A percentile compares a stretch with the other conserved stretches of the same genome.
These are phyloP conservation scores for Aspergillus luchuensis DNA, from an alignment of 2,329 filamentous ascomycete species.

Conservation along the genomic window DNA sequence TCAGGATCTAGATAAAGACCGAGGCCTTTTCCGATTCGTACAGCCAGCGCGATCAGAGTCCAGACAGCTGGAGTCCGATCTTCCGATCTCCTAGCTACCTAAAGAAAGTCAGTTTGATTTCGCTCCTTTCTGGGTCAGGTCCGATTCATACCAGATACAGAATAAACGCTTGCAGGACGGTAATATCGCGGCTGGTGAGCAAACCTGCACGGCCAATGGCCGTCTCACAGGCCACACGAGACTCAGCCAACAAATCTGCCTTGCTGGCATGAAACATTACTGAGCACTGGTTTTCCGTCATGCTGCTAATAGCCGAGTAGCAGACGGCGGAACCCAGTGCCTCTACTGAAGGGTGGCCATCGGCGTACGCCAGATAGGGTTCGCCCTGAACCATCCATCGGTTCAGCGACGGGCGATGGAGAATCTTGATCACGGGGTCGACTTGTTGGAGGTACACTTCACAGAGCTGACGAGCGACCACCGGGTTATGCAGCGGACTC, in stretches of 20 bases:
- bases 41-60: conserved; percentile 33
- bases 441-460: conserved; percentile 22
- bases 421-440: conserved; percentile 24
- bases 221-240: no score
- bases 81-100: background rate
- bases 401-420: conserved; percentile 24
- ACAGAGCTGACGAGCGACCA: conserved; percentile 9
- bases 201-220: conserved; percentile 21
- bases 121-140: no score
- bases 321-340: conserved; percentile 24
- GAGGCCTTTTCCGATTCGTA: conserved; percentile 31
- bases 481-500: background rate
- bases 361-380: conserved; percentile 6
- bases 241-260: conserved; percentile 14
- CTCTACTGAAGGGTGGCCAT: conserved; percentile 6
- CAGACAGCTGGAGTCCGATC: conserved; percentile 33
- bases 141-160: conserved; percentile 24
- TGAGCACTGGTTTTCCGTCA: background rate
- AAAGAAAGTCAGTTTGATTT: background rate
- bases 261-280: background rate
- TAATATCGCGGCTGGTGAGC: conserved; percentile 31
- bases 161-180: conserved; percentile 32
- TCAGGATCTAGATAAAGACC: conserved; percentile 32
- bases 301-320: conserved; percentile 17
- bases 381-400: conserved; percentile 17